Conservation (phyloP, 2,329 filamentous ascomycete species). For the Fusarium sp. region DNA sequence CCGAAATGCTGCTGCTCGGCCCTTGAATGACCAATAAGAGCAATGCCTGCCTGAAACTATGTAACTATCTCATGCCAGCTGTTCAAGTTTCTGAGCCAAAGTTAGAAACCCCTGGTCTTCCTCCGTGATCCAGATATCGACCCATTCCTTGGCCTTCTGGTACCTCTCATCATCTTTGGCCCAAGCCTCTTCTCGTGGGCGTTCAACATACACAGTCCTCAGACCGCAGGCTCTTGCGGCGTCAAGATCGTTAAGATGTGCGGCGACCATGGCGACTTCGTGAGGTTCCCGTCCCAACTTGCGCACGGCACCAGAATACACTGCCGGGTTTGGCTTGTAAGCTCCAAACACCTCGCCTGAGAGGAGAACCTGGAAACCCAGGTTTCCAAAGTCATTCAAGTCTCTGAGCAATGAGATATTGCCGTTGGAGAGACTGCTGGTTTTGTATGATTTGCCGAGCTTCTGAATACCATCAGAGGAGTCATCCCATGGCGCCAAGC, state of each 20-base stretch:
- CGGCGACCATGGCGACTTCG: slow-evolving; percentile 81
- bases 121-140: slow-evolving; percentile 53
- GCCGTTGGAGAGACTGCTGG: slow-evolving; percentile 79
- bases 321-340: slow-evolving; percentile 77
- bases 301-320: slow-evolving; percentile 75
- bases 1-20: neutral
- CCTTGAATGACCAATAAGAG: neutral
- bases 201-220: slow-evolving; percentile 79
- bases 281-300: slow-evolving; percentile 65
- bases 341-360: slow-evolving; percentile 77
- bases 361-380: slow-evolving; percentile 72
- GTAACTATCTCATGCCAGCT: slow-evolving; percentile 13
- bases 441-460: slow-evolving; percentile 63
- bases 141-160: slow-evolving; percentile 59
- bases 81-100: slow-evolving; percentile 44
- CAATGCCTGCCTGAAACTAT: neutral
- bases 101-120: slow-evolving; percentile 48
- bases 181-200: slow-evolving; percentile 74
- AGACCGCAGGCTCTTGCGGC: slow-evolving; percentile 74
- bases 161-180: slow-evolving; percentile 60
- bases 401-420: slow-evolving; percentile 75
- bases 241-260: slow-evolving; percentile 76
- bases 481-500: slow-evolving; percentile 76
- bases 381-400: slow-evolving; percentile 65
- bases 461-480: slow-evolving; percentile 64